Conservation (phyloP, 176 grass and related monocot genomes). For the Juncus effusus region DNA sequence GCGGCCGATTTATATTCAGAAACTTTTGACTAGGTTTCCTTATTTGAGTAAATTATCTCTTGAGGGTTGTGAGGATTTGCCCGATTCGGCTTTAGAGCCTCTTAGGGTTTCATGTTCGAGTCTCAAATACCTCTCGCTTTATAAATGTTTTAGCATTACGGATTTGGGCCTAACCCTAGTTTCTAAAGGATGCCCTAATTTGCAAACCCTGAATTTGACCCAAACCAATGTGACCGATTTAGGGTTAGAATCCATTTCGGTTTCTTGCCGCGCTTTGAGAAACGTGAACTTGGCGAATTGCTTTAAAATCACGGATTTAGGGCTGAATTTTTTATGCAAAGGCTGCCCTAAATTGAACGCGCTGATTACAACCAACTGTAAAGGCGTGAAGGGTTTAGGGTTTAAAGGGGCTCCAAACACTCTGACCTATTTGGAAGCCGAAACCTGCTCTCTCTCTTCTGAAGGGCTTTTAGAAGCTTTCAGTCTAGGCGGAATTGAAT, state of each 20-base stretch:
- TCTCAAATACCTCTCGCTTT: slow-evolving; percentile 69
- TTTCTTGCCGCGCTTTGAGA: slow-evolving; percentile 51
- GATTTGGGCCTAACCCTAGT: slow-evolving; percentile 51
- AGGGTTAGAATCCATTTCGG: slow-evolving; percentile 55
- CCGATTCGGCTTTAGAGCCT: slow-evolving; percentile 44
- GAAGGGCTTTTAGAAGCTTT: slow-evolving; percentile 46
- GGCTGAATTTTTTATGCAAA: slow-evolving; percentile 44
- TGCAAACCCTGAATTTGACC: slow-evolving; percentile 67
- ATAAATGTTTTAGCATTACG: slow-evolving; percentile 59
- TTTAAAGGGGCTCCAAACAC: slow-evolving; percentile 52
- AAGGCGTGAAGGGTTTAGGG: slow-evolving; percentile 56
- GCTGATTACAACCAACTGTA: slow-evolving; percentile 59
- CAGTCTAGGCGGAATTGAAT: slow-evolving; percentile 53
- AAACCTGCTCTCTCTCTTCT: slow-evolving; percentile 64
- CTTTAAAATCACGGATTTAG: slow-evolving; percentile 54
- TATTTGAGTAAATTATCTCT: slow-evolving; percentile 56
- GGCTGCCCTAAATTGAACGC: slow-evolving; percentile 48
- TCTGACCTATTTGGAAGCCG: slow-evolving; percentile 73
- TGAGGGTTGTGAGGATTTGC: slow-evolving; percentile 47
- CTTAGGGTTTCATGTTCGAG: slow-evolving; percentile 44
- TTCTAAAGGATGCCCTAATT: slow-evolving; percentile 55
- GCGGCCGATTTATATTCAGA: slow-evolving; percentile 49
- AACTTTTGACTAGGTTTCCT: slow-evolving; percentile 52
- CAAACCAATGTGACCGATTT: slow-evolving; percentile 70
- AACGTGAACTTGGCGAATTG: slow-evolving; percentile 64